phyloP scores from a whole-genome alignment of 2,329 filamentous ascomycete genomes.

The Aspergillus terreus region DNA sequence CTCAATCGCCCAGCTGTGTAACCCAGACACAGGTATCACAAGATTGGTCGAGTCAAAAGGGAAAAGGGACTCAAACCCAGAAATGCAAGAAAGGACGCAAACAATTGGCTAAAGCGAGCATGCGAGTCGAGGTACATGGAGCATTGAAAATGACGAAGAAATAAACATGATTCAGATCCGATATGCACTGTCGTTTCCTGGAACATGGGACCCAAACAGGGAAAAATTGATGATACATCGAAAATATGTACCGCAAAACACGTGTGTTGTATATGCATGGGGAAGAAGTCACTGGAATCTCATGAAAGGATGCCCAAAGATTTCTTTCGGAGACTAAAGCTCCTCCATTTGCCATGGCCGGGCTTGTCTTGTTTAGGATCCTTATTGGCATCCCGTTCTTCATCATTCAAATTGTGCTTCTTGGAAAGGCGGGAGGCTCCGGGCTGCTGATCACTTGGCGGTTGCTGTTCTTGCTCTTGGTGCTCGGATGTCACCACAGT shows the following conservation, averaged over 20 bases:
- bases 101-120: neutral
- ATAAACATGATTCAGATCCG: slow-evolving; percentile 8
- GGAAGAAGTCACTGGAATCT: slow-evolving; percentile 9
- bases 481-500: slow-evolving; percentile 11
- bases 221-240: slow-evolving; percentile 29
- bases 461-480: slow-evolving; percentile 6
- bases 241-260: slow-evolving; percentile 18
- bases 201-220: slow-evolving; percentile 7
- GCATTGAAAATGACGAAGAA: neutral
- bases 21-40: slow-evolving; percentile 24
- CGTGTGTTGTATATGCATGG: slow-evolving; percentile 26
- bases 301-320: slow-evolving; percentile 36
- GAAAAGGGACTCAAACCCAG: slow-evolving; percentile 11
- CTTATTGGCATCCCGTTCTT: slow-evolving; percentile 18
- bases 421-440: slow-evolving; percentile 1
- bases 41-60: slow-evolving; percentile 12
- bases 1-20: slow-evolving; percentile 20
- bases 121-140: neutral
- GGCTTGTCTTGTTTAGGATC: slow-evolving; percentile 16
- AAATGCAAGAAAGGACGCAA: slow-evolving; percentile 10
- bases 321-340: slow-evolving; percentile 44
- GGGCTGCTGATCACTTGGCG: slow-evolving; percentile 4
- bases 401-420: slow-evolving; percentile 14
- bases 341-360: slow-evolving; percentile 32
- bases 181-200: slow-evolving; percentile 3